phyloP scores from a whole-genome alignment of 345 rosid species.

The Rhodamnia argentea region DNA sequence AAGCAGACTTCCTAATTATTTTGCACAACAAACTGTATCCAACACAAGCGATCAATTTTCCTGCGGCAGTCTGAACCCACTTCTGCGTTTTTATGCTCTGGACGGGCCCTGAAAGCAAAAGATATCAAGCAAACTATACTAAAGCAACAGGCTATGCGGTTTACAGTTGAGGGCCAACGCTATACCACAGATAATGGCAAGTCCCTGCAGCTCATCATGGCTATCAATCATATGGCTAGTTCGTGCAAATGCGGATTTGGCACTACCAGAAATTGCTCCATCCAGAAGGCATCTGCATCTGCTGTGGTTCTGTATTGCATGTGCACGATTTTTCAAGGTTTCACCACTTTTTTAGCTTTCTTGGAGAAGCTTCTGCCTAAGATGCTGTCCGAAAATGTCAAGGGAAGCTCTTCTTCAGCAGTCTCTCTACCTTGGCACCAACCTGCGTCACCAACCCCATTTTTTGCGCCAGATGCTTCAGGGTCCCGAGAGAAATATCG shows the following conservation, averaged over 20 bases:
- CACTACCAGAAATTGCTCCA: not conserved
- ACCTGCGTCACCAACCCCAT: constrained; percentile 12
- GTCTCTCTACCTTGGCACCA: constrained; percentile 41
- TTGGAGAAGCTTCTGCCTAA: constrained; percentile 43
- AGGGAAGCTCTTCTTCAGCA: constrained; percentile 63
- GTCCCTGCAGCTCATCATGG: not conserved
- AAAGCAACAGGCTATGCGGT: not conserved
- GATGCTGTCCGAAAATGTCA: constrained; percentile 56
- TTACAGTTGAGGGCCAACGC: not conserved
- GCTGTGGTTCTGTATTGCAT: not conserved
- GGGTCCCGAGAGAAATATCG: constrained; percentile 21
- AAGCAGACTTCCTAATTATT: not conserved
- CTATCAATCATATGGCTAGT: not conserved
- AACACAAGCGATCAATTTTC: not conserved
- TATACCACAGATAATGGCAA: not conserved
- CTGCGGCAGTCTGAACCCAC: not conserved
- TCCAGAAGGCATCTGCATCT: not conserved
- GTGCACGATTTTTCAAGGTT: not conserved
- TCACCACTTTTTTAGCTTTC: constrained; percentile 36
- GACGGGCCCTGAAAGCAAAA: not conserved
- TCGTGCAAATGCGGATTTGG: not conserved
- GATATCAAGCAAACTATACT: not conserved
- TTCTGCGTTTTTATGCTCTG: not conserved
- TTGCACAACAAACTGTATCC: not conserved
- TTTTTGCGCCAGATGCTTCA: constrained; percentile 15